Base-by-base conservation (phyloP, 495 filamentous ascomycete genomes). In the Daldinia loculata region DNA sequence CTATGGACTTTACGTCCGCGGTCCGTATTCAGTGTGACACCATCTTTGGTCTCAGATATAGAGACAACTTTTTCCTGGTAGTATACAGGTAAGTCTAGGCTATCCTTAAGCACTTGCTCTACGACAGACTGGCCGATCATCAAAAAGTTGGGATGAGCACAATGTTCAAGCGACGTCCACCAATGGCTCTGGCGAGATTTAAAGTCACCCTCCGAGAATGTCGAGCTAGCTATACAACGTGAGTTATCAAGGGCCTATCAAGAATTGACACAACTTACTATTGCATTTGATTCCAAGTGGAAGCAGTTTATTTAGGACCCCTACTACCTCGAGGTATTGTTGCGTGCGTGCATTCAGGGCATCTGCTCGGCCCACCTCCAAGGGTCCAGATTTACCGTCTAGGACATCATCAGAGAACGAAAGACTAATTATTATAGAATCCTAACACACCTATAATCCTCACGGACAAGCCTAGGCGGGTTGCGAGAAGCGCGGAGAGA, bases 321-420 rank as follows among this genome's bases (percentile, higher is more conserved):
- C 71, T 24, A 67, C 71, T 3, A 74, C 68, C 45, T 71, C 61
- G 8, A 76, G 56, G 29, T 74, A 74, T 22, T 76, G 74, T 30
- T 76, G 71, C 1, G 71, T 76, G 24, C 74, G 59, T 7, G 74
- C 74, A 61, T 76, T 76, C 61, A 76, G 29, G n/a, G 74, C 74
- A 57, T 76, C 74, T 17, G 74, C 74, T 51, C 74, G 58, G 26
- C 74, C 74, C 5, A 74, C 32, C 22, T 69, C 64, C 15, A 76
- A 51, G 9, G 66, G 59, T 8, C 71, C 70, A 6, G 74, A 51
- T 62, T 76, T 76, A 4, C 63, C 56, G 51, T 76, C 74, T 74
- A 48, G 24, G 17, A 38, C 9, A 36, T 39, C 4, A 4, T 70
- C 17, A 63, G 56, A 38, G 9, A 24, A 12, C 9, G 9, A 24